Evolutionary conservation across 1,139 yeast genomes (phyloP).

Genomic region (Candida sanyaensis): DNA sequence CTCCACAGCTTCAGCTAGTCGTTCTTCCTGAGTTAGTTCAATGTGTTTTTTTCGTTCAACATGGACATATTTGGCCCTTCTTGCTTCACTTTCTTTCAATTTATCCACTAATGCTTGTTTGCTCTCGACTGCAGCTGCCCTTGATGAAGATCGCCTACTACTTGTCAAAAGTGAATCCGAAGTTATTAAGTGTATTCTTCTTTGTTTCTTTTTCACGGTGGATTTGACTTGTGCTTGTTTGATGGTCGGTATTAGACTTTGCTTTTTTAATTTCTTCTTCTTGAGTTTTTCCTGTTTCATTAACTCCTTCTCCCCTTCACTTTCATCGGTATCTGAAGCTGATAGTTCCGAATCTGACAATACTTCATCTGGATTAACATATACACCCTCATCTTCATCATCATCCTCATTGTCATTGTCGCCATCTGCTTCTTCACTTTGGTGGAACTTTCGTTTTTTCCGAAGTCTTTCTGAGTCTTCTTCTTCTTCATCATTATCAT

Average conservation of each 20-base stretch:
- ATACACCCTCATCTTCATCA: slow-evolving; percentile 16
- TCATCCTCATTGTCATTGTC: slow-evolving; percentile 6
- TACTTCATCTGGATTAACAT: slow-evolving; percentile 42
- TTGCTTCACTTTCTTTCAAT: slow-evolving; percentile 68
- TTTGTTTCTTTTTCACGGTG: slow-evolving; percentile 20
- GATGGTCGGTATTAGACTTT: slow-evolving; percentile 46
- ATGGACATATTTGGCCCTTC: slow-evolving; percentile 54
- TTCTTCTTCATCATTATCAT: slow-evolving; percentile 22
- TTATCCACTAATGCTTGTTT: slow-evolving; percentile 77
- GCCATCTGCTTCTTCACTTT: slow-evolving; percentile 20
- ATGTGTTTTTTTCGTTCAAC: slow-evolving; percentile 40
- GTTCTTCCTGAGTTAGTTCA: slow-evolving; percentile 81
- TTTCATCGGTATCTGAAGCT: slow-evolving; percentile 53
- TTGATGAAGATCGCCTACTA: slow-evolving; percentile 71
- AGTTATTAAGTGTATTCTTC: slow-evolving; percentile 22
- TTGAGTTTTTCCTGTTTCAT: slow-evolving; percentile 50
- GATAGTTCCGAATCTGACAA: slow-evolving; percentile 59
- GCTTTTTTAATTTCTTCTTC: slow-evolving; percentile 34
- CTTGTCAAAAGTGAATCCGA: slow-evolving; percentile 51
- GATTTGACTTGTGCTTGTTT: slow-evolving; percentile 28
- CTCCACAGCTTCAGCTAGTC: slow-evolving; percentile 79
- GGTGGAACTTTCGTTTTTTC: slow-evolving; percentile 11
- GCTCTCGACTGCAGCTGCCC: slow-evolving; percentile 77
- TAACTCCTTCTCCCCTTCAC: slow-evolving; percentile 68
- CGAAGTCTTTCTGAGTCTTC: slow-evolving; percentile 13